These are phyloP conservation scores for Chlamydomonas sp. DNA, from an alignment of 139 green algal genomes.

Conservation along the genomic window DNA sequence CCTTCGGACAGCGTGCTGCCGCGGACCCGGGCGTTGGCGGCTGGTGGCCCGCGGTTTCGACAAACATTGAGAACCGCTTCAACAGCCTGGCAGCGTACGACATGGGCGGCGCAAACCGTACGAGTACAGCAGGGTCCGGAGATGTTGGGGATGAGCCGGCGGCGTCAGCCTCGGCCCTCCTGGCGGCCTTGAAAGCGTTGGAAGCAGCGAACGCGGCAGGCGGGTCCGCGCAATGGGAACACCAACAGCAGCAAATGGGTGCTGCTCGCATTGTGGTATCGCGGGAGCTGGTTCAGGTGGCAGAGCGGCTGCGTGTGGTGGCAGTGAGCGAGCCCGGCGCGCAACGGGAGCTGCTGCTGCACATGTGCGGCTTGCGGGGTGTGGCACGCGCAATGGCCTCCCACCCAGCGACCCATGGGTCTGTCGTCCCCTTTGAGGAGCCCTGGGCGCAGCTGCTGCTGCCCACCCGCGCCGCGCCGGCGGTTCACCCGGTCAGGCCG, in stretches of 20 bases:
- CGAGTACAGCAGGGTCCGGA: no score
- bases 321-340: not conserved
- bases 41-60: slow-evolving; percentile 17
- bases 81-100: not conserved
- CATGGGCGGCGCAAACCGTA: not conserved
- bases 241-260: not conserved
- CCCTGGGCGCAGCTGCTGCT: slow-evolving; percentile 7
- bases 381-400: not conserved
- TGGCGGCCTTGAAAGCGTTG: not conserved
- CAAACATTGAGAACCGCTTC: slow-evolving; percentile 3
- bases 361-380: not conserved
- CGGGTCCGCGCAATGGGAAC: no score
- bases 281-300: not conserved
- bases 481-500: not conserved
- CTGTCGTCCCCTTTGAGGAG: not conserved
- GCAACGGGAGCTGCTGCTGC: slow-evolving; percentile 16
- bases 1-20: not conserved
- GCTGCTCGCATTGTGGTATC: not conserved
- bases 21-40: not conserved
- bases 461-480: not conserved
- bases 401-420: not conserved
- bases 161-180: not conserved
- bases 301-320: not conserved
- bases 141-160: not conserved
- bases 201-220: no score